These are phyloP conservation scores for Neurospora hispaniola DNA, from an alignment of 495 filamentous ascomycete species.

Conservation along the genomic window DNA sequence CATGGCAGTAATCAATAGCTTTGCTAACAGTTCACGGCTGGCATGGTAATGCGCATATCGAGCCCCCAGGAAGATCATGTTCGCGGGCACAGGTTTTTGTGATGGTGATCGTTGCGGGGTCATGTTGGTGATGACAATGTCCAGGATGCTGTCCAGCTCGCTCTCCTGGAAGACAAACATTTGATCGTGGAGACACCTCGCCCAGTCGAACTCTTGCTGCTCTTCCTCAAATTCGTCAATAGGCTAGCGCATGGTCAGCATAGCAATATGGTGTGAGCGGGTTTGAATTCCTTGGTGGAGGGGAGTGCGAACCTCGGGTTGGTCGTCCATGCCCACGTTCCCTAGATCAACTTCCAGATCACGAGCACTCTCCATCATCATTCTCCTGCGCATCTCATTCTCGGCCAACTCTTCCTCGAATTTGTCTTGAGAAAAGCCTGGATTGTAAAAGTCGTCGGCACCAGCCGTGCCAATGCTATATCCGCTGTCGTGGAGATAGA, in stretches of 20 bases:
- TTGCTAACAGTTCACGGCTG: constrained; percentile 70
- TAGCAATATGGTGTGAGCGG: constrained; percentile 1
- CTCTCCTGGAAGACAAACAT: constrained; percentile 99
- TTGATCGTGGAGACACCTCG: constrained; percentile 87
- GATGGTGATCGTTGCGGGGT: constrained; percentile 88
- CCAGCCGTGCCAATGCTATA: constrained; percentile 79
- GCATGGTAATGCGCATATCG: constrained; percentile 96
- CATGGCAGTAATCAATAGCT: constrained; percentile 75
- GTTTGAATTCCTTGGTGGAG: not conserved
- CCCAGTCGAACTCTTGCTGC: constrained; percentile 95
- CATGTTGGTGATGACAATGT: constrained; percentile 98
- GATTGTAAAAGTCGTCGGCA: constrained; percentile 96
- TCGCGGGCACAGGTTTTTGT: constrained; percentile 95
- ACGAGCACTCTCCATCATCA: constrained; percentile 99
- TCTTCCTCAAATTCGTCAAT: constrained; percentile 81
- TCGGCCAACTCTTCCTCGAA: constrained; percentile 98
- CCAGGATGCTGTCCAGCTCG: constrained; percentile 79
- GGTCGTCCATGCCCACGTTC: constrained; percentile 91
- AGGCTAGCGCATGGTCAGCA: constrained; percentile 38
- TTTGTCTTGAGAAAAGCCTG: constrained; percentile 80
- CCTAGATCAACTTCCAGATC: constrained; percentile 96
- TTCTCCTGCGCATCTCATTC: constrained; percentile 86
- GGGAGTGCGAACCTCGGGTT: constrained; percentile 62
- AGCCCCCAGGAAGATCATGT: constrained; percentile 90
- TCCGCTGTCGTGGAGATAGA: constrained; percentile 85